Evolutionary conservation across 805 yeast species (phyloP), one percentile per base, ranked within the genome.

Genomic region (Saccharomycopsis sp.): DNA sequence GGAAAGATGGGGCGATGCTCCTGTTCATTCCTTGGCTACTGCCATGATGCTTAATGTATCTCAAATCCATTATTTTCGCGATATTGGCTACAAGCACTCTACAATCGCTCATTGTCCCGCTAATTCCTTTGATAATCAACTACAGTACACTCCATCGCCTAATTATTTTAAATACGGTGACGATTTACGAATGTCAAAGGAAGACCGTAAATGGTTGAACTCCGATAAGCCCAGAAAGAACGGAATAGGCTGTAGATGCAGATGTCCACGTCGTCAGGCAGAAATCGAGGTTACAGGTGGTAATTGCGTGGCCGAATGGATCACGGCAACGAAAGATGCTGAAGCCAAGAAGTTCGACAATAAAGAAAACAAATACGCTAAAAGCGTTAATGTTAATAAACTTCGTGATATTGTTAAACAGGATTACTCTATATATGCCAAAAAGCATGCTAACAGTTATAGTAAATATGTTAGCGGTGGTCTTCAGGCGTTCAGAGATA

Each of bases 1-100:
- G 56, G 97, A 94, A 70, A 75, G 99, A 67, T 93, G 98, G 98
- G 98, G 98, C 1, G 98, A 93, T 76, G 97, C 97, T 0, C 97
- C 97, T 0, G 84, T 93, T 2, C 97, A 91, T 69, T 86, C 97
- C 0, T 71, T 94, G 22, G 98, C 96, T 0, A 81, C 87, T 3
- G 93, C 90, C 0, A 77, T 94, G 79, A 76, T 87, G 65, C 73
- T 92, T 49, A 78, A 86, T 59, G 70, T 84, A 1, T 74, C 80
- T 1, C 89, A 92, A 58, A 74, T 93, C 8, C 97, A 93, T 72
- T 93, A 91, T 72, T 93, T 93, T 73, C 75, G 97, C 62, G 97
- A 93, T 67, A 85, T 93, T 63, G 98, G 98, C 0, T 93, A 92
- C 71, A 77, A 82, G 58, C 97, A 93, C 69, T 80, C 93, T 0